Evolutionary conservation across 2,329 filamentous ascomycete species (phyloP).

Genomic region (Teratosphaeria nubilosa): DNA sequence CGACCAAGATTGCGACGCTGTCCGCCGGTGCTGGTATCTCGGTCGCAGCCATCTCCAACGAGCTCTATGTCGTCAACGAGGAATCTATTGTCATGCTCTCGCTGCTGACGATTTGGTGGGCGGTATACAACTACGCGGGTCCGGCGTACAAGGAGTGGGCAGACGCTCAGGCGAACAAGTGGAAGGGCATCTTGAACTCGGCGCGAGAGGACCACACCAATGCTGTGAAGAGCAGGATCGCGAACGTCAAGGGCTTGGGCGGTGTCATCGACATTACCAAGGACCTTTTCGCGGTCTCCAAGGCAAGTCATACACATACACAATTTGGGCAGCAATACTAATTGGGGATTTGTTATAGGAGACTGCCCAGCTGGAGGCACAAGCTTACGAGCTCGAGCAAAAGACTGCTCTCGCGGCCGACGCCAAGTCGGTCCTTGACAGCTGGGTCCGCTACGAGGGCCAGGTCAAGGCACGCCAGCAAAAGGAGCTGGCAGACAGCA

Average conservation of each 20-base stretch:
- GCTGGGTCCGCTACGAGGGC: conserved; percentile 96
- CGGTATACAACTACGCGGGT: conserved; percentile 85
- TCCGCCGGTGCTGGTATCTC: conserved; percentile 84
- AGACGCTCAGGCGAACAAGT: conserved; percentile 76
- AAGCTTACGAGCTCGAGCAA: conserved; percentile 97
- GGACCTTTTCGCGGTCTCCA: conserved; percentile 92
- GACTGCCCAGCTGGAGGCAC: conserved; percentile 88
- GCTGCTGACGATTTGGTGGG: conserved; percentile 85
- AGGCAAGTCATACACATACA: conserved; percentile 49
- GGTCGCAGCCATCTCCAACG: conserved; percentile 94
- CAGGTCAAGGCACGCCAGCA: conserved; percentile 99
- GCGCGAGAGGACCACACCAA: conserved; percentile 90
- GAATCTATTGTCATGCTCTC: conserved; percentile 92
- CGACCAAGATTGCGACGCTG: conserved; percentile 95
- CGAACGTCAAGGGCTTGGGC: conserved; percentile 87
- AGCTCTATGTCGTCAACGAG: conserved; percentile 99
- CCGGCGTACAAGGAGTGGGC: conserved; percentile 91
- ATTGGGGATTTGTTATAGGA: conserved; percentile 48
- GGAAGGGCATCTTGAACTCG: conserved; percentile 88
- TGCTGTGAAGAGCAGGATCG: conserved; percentile 89
- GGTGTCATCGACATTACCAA: conserved; percentile 95
- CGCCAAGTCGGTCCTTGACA: conserved; percentile 92
- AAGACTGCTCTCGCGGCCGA: conserved; percentile 82
- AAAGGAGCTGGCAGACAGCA: conserved; percentile 79
- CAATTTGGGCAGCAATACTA: background rate